These are phyloP conservation scores for Hemileccinum rubropunctum DNA, from an alignment of 768 basidiomycete genomes.

Conservation along the genomic window DNA sequence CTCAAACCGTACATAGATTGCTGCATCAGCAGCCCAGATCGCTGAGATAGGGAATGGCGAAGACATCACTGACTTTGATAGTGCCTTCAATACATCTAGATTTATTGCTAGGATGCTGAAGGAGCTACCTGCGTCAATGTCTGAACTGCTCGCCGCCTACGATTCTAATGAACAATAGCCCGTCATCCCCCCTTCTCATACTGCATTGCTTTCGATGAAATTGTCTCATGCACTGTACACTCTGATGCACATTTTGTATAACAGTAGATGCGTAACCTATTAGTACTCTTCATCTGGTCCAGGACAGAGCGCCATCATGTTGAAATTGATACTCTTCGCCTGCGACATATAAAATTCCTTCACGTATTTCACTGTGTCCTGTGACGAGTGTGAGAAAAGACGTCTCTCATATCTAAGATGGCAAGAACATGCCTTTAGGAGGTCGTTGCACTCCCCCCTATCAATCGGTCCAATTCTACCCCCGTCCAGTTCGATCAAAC, in stretches of 20 bases:
- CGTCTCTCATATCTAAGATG: background rate
- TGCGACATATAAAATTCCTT: slow-evolving; percentile 40
- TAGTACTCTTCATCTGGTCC: slow-evolving; percentile 17
- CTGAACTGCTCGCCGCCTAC: slow-evolving; percentile 26
- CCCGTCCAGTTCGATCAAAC: slow-evolving; percentile 86
- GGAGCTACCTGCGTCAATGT: slow-evolving; percentile 31
- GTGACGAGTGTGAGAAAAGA: background rate
- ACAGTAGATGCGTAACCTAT: background rate
- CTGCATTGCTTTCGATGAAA: background rate
- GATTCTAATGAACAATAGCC: background rate
- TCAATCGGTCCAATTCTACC: slow-evolving; percentile 77
- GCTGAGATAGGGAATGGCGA: slow-evolving; percentile 34
- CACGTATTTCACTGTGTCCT: slow-evolving; percentile 49
- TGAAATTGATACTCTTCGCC: slow-evolving; percentile 42
- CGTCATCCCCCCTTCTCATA: background rate
- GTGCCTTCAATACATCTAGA: slow-evolving; percentile 29
- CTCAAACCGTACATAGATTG: slow-evolving; percentile 20
- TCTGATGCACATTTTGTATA: slow-evolving; percentile 9
- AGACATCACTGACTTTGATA: slow-evolving; percentile 32
- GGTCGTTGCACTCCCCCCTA: slow-evolving; percentile 57
- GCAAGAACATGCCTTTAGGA: slow-evolving; percentile 47
- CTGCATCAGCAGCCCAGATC: slow-evolving; percentile 30
- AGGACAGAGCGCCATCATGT: slow-evolving; percentile 46
- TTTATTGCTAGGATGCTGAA: slow-evolving; percentile 31
- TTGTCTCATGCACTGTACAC: background rate